Conservation (phyloP, 345 rosid genomes). For the Excoecaria agallocha region DNA sequence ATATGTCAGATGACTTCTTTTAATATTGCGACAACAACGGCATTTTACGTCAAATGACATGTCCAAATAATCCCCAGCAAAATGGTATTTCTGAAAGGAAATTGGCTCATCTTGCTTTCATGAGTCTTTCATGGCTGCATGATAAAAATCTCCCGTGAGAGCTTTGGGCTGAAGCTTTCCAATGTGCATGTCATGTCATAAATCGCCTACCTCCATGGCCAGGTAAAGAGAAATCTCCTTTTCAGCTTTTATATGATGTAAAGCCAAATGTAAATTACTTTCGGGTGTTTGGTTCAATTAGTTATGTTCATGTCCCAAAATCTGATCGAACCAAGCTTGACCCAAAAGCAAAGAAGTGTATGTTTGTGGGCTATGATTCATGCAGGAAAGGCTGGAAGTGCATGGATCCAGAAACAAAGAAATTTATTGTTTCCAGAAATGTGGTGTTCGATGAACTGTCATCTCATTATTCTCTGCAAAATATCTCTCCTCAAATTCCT, state of each 20-base stretch:
- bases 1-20: background rate
- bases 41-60: background rate
- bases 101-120: constrained; percentile 8
- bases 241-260: background rate
- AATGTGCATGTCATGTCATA: constrained; percentile 11
- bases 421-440: background rate
- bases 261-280: constrained; percentile 20
- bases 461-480: background rate
- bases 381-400: constrained; percentile 20
- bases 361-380: constrained; percentile 21
- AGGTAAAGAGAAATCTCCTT: constrained; percentile 6
- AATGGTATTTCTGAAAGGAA: constrained; percentile 10
- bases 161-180: constrained; percentile 11
- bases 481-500: background rate
- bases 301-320: constrained; percentile 13
- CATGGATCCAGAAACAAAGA: constrained; percentile 24
- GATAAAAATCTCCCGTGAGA: constrained; percentile 3
- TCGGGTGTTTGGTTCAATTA: constrained; percentile 10
- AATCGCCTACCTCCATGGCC: constrained; percentile 1
- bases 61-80: background rate
- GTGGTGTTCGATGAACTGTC: constrained; percentile 29
- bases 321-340: constrained; percentile 8
- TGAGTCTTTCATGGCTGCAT: constrained; percentile 12
- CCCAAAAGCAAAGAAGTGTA: constrained; percentile 14
- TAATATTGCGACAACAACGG: background rate